Evolutionary conservation across 805 yeast species (phyloP), one percentile per base, ranked within the genome.

Genomic region (Wickerhamomyces xylosicus): DNA sequence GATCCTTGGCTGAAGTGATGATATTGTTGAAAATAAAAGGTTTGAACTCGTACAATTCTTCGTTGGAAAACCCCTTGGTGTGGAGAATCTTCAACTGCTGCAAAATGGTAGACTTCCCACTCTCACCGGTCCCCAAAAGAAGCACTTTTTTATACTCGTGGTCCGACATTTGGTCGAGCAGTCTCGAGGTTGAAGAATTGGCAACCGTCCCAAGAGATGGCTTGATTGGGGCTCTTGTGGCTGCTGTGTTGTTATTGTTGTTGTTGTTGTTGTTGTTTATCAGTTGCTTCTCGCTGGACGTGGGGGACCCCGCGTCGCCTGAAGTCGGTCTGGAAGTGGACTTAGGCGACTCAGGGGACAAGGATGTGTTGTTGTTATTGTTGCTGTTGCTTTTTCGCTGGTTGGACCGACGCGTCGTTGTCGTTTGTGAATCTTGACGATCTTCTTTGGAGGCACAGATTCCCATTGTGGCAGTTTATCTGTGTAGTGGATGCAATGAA

Each of bases 21-120:
- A 87, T 63, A 57, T 87, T 89, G 46, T 77, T 77, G 56, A 72
- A 84, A 17, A 89, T 86, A 47, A 85, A 79, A 0, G 90, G 85
- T 53, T 77, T 77, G 59, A 82, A 84, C 47, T 82, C 85, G 39
- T 67, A 63, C 20, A 81, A 59, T 56, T 87, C 97, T 35, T 80
- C 79, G 6, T 54, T 47, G 2, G 61, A 40, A 45, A 62, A 66
- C 10, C 69, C 70, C 39, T 57, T 58, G 19, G 65, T 62, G 46
- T 64, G 69, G 19, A 66, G 39, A 27, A 66, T 62, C 42, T 63
- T 62, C 31, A 66, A 44, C 42, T 66, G 71, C 43, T 57, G 77
- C 63, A 38, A 78, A 9, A 66, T 57, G 3, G 71, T 66, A 3
- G 70, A 64, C 38, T 66, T 66, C 19, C 71, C 71, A 42, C 64